These are phyloP conservation scores for Fusarium albidum DNA, from an alignment of 2,329 filamentous ascomycete species.

Conservation along the genomic window DNA sequence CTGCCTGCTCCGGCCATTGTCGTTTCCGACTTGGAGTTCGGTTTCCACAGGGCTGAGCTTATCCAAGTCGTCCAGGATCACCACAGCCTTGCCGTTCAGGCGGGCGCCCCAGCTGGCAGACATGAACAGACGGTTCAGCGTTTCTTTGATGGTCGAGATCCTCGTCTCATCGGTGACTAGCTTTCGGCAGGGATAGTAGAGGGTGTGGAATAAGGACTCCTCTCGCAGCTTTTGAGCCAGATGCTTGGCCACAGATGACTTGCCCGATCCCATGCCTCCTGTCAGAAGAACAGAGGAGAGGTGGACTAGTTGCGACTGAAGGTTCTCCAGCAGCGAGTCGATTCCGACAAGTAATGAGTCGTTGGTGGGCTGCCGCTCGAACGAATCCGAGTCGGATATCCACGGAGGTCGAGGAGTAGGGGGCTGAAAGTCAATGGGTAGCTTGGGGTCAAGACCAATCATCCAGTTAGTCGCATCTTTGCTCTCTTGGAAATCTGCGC, in stretches of 20 bases:
- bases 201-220: conserved; percentile 80
- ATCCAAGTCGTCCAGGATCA: conserved; percentile 93
- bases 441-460: conserved; percentile 76
- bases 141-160: conserved; percentile 91
- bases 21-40: conserved; percentile 90
- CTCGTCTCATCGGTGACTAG: conserved; percentile 91
- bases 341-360: conserved; percentile 81
- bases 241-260: conserved; percentile 80
- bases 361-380: conserved; percentile 64
- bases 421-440: conserved; percentile 78
- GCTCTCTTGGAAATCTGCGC: conserved; percentile 48
- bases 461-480: conserved; percentile 73
- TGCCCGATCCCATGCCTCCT: conserved; percentile 88
- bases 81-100: conserved; percentile 81
- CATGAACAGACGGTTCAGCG: conserved; percentile 83
- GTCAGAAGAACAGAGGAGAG: conserved; percentile 90
- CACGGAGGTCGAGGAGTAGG: conserved; percentile 73
- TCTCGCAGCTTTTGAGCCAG: conserved; percentile 77
- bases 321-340: conserved; percentile 75
- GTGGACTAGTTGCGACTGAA: conserved; percentile 80
- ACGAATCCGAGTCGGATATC: conserved; percentile 52
- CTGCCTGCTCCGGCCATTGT: conserved; percentile 91
- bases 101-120: conserved; percentile 90
- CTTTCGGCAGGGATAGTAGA: conserved; percentile 87
- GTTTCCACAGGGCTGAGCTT: conserved; percentile 93